Conservation (phyloP, 2,329 filamentous ascomycete genomes). For the Arthroderma sp. region DNA sequence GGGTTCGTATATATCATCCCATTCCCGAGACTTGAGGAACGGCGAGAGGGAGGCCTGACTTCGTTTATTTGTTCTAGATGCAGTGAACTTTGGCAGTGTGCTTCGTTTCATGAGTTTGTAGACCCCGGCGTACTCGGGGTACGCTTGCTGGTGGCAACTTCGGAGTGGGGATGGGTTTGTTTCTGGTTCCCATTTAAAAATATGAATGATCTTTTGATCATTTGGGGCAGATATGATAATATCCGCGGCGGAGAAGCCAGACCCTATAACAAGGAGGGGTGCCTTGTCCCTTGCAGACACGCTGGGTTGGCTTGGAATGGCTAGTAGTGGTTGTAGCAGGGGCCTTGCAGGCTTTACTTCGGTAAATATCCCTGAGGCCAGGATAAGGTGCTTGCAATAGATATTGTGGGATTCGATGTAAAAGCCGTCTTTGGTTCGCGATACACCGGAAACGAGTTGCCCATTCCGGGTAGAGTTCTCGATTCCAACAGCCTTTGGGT, state of each 20-base stretch:
- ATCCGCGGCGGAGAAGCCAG: conserved; percentile 52
- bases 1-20: conserved; percentile 43
- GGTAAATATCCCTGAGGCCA: conserved; percentile 50
- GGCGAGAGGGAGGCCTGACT: conserved; percentile 29
- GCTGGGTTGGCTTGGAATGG: conserved; percentile 17
- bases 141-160: conserved; percentile 48
- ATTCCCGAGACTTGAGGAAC: conserved; percentile 39
- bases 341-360: conserved; percentile 41
- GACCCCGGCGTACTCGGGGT: conserved; percentile 50
- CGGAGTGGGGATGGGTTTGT: conserved; percentile 45
- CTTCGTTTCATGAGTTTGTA: conserved; percentile 50
- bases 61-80: conserved; percentile 16
- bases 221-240: conserved; percentile 44
- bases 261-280: conserved; percentile 47
- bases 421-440: conserved; percentile 37
- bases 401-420: conserved; percentile 41
- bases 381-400: conserved; percentile 44
- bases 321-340: conserved; percentile 37
- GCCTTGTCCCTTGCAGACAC: conserved; percentile 12
- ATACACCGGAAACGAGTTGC: conserved; percentile 34
- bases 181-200: conserved; percentile 49
- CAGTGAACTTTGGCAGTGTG: conserved; percentile 19
- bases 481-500: conserved; percentile 44
- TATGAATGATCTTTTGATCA: conserved; percentile 44
- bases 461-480: conserved; percentile 35